These are phyloP conservation scores for Nevesoporus exiguus DNA, from an alignment of 768 basidiomycete species.

Conservation along the genomic window DNA sequence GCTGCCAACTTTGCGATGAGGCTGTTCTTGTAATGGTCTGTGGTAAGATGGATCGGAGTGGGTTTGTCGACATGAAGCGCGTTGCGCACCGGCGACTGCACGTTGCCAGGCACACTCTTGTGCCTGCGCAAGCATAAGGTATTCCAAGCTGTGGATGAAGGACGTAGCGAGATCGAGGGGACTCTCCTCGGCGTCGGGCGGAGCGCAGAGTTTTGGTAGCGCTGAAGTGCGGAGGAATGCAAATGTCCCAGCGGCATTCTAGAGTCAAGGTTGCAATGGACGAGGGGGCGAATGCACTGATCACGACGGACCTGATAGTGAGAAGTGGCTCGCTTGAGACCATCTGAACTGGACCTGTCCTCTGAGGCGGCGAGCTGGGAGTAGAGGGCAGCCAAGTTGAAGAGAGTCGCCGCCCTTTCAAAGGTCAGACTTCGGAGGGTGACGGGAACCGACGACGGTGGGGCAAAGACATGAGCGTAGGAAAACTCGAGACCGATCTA, in stretches of 20 bases:
- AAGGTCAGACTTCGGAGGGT: slow-evolving; percentile 73
- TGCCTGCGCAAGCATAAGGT: slow-evolving; percentile 86
- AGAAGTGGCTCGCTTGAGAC: slow-evolving; percentile 74
- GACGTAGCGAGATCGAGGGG: slow-evolving; percentile 64
- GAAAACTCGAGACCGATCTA: slow-evolving; percentile 71
- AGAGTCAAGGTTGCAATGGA: slow-evolving; percentile 3
- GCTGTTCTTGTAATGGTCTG: slow-evolving; percentile 74
- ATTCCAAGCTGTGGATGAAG: slow-evolving; percentile 62
- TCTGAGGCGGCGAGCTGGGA: slow-evolving; percentile 72
- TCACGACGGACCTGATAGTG: slow-evolving; percentile 58
- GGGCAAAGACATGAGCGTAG: slow-evolving; percentile 69
- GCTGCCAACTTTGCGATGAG: slow-evolving; percentile 81
- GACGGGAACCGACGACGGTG: slow-evolving; percentile 49
- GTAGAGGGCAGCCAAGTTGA: slow-evolving; percentile 85
- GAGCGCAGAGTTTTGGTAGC: slow-evolving; percentile 48
- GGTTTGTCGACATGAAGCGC: background rate
- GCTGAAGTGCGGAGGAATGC: slow-evolving; percentile 54
- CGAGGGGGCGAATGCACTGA: slow-evolving; percentile 9
- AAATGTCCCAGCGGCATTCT: slow-evolving; percentile 75
- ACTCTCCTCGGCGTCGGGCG: slow-evolving; percentile 48
- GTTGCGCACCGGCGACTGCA: slow-evolving; percentile 67
- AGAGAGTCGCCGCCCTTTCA: slow-evolving; percentile 75
- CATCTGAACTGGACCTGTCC: slow-evolving; percentile 70
- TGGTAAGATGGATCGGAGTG: background rate
- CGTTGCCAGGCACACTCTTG: slow-evolving; percentile 98